A percentile compares a stretch with the other conserved stretches of the same genome.
Evolutionary conservation across 768 basidiomycete genomes (phyloP).

Genomic region (Obba rivulosa): DNA sequence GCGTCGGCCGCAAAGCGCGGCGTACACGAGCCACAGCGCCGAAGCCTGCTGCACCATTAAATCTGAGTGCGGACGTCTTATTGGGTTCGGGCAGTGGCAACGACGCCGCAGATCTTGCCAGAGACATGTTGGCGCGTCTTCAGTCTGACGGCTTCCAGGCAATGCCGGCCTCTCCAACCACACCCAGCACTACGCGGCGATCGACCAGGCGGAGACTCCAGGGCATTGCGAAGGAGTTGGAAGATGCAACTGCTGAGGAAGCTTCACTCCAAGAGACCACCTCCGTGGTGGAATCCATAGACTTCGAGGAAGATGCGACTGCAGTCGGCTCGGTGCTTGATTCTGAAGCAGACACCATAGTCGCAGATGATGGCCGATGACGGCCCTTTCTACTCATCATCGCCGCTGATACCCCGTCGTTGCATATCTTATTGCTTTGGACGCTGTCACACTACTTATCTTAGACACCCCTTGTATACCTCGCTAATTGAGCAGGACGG

Average conservation of each 20-base stretch:
- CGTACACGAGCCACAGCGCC: conserved; percentile 38
- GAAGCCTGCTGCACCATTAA: conserved; percentile 25
- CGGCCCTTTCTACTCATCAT: conserved; percentile 1
- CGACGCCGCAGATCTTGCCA: conserved; percentile 56
- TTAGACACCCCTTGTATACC: too few relatives aligned
- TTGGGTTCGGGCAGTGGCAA: conserved; percentile 25
- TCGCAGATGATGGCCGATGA: conserved; percentile 6
- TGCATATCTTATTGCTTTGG: conserved; percentile 15
- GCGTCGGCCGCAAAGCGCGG: conserved; percentile 50
- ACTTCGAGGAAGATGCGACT: conserved; percentile 3
- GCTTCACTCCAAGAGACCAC: conserved; percentile 8
- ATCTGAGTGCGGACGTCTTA: conserved; percentile 29
- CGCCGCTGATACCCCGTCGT: conserved; percentile 12
- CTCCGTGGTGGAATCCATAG: conserved; percentile 6
- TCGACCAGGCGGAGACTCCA: conserved; percentile 9
- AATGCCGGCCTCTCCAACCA: conserved; percentile 17
- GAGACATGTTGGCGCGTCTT: conserved; percentile 70
- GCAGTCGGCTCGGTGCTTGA: not conserved
- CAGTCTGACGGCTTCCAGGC: conserved; percentile 43
- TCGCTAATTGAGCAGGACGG: too few relatives aligned
- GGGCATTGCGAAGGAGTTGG: conserved; percentile 10
- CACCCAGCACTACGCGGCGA: conserved; percentile 12
- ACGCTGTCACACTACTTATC: too few relatives aligned
- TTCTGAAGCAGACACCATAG: conserved; percentile 5
- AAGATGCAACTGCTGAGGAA: conserved; percentile 9